Evolutionary conservation across 1,284 basidiomycete genomes (phyloP), one percentile per base, ranked within the genome.

Genomic region (Exobasidium cylindrosporum): DNA sequence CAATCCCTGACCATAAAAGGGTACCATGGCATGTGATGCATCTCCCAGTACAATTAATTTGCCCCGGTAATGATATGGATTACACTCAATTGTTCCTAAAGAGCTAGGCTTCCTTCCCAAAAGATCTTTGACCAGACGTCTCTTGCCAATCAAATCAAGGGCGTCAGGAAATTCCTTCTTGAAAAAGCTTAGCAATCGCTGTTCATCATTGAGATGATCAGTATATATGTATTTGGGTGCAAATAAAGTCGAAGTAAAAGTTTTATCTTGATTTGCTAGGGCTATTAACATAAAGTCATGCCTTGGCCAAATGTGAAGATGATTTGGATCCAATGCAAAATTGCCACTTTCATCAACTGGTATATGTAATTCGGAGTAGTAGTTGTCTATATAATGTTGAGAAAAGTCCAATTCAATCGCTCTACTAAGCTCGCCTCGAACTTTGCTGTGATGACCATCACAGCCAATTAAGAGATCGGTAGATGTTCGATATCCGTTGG

Each of bases 241-340:
- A 83, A 97, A 98, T 65, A 98, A 84, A 24, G 94, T 97, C 81
- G 83, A 80, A 0, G 84, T 84, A 72, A 85, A 84, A 6, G 81
- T 82, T 43, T 81, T 77, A 67, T 83, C 83, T 31, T 60, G 40
- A 57, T 78, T 98, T 67, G 95, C 92, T 57, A 98, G 87, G 21
- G 92, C 96, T 76, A 98, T 97, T 74, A 98, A 86, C 95, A 98
- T 98, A 84, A 97, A 97, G 56, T 91, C 90, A 81, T 94, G 91
- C 77, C 93, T 88, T 62, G 95, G 96, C 95, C 95, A 98, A 78
- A 98, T 97, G 83, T 98, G 96, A 68, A 98, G 87, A 82, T 97
- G 91, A 82, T 91, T 89, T 68, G 91, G 89, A 84, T 96, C 92
- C 81, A 98, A 87, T 56, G 87, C 83, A 83, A 90, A 98, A 82